Percentiles rank a stretch among this genome's conserved stretches.
Evolutionary conservation across 768 basidiomycete species (phyloP).

Genomic region (Rhodotorula kratochvilovae): DNA sequence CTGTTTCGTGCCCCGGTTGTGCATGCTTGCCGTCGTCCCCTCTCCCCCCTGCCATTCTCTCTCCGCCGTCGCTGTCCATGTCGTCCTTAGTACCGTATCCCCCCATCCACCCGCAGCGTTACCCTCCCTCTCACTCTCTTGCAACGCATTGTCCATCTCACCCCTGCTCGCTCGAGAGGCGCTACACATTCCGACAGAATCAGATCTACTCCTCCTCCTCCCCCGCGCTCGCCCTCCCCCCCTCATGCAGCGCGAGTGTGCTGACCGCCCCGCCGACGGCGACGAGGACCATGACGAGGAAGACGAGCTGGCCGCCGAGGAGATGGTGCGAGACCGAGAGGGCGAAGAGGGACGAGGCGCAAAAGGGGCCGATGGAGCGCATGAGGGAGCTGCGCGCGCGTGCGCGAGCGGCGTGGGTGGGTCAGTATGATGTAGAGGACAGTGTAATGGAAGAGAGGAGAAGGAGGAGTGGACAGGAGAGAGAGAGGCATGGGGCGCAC

Average conservation of each 20-base stretch:
- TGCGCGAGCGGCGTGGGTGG: no score
- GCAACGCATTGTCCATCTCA: not conserved
- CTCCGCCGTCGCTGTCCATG: not conserved
- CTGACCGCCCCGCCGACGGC: not conserved
- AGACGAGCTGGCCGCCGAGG: constrained; percentile 23
- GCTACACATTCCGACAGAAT: no score
- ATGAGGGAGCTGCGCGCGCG: constrained; percentile 19
- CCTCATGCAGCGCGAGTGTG: constrained; percentile 14
- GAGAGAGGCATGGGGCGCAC: constrained; percentile 1
- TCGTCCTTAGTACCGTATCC: not conserved
- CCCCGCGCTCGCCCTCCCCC: constrained; percentile 12
- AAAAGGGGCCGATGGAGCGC: constrained; percentile 30
- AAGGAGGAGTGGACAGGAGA: not conserved
- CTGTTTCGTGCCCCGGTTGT: not conserved
- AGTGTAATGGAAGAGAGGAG: no score
- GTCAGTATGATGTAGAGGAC: no score
- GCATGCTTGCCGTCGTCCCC: no score
- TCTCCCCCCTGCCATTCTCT: no score
- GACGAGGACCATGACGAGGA: constrained; percentile 18
- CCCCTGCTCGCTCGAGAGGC: no score
- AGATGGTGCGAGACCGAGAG: constrained; percentile 16
- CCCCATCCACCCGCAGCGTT: not conserved
- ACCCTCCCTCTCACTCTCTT: not conserved
- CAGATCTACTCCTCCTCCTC: not conserved
- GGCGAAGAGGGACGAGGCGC: constrained; percentile 31